Evolutionary conservation across 1,284 basidiomycete species (phyloP), one percentile per base, ranked within the genome.

Genomic region (Apiotrichum domesticum): DNA sequence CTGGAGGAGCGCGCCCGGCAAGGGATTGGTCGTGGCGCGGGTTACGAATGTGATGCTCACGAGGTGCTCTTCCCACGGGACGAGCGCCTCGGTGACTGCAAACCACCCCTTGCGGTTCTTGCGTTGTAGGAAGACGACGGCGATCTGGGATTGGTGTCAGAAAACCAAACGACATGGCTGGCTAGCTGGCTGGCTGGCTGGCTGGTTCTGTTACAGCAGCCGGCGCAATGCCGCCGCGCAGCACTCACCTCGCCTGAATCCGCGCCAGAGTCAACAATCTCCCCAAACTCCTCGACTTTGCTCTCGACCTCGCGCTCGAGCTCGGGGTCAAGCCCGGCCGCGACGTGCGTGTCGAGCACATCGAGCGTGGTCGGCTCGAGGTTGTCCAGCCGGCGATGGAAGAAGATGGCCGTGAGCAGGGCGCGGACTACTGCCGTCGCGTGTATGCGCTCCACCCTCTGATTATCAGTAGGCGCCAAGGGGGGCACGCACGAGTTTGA

Each of bases 1-100:
- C 57, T 69, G 65, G 33, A 72, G 50, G 3, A 76, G 55, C n/a
- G 71, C 68, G 0, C 37, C 52, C 1, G 63, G 57, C 6, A 75
- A 57, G 21, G 64, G 56, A 41, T 62, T 64, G 8, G 55, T 46
- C 21, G 61, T 53, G 5, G 58, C 58, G 11, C 61, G 46, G 44
- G 56, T 58, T 32, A 55, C 57, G 29, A 59, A 56, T 10, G 48
- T 63, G 59, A 59, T 52, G 5, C 66, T 70, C 52, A 75, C 70
- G 33, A 75, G 62, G 55, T 75, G 73, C 56, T 73, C 73, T 59
- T 75, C 73, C 71, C 71, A 75, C 29, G 73, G 73, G 3, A 75
- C 62, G 42, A 72, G 64, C 43, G 73, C 71, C 70, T 76, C 74
- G 6, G 73, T 73, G 5, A 73, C 62, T 3, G 72, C 71, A 52